Conservation (phyloP, 805 yeast genomes). For the Candida koratica region DNA sequence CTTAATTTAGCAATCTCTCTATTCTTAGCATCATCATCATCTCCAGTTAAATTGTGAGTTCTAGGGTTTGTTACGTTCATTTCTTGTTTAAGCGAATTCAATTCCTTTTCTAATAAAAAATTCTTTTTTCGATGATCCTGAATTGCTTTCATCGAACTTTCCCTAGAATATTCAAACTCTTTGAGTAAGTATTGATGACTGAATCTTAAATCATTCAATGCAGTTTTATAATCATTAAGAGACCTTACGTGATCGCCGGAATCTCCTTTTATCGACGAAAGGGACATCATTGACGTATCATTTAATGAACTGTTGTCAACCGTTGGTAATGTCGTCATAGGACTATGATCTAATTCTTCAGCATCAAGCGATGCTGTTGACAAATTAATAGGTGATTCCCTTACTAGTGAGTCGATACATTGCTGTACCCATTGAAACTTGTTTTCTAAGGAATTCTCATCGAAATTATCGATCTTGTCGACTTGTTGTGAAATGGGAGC, state of each 20-base stretch:
- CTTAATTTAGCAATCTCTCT: conserved; percentile 42
- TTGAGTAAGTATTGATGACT: conserved; percentile 67
- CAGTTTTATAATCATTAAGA: conserved; percentile 44
- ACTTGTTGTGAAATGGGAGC: conserved; percentile 10
- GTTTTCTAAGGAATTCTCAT: conserved; percentile 20
- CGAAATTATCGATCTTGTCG: conserved; percentile 9
- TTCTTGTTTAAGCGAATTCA: conserved; percentile 16
- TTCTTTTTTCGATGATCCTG: conserved; percentile 52
- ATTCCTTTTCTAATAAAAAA: conserved; percentile 47
- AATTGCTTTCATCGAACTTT: conserved; percentile 49
- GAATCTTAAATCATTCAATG: conserved; percentile 63
- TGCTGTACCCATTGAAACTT: conserved; percentile 34
- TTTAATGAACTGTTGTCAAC: conserved; percentile 21
- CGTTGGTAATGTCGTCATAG: conserved; percentile 12
- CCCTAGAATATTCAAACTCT: conserved; percentile 64
- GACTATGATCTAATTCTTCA: conserved; percentile 5
- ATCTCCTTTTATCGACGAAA: conserved; percentile 19
- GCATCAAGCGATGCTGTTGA: background rate
- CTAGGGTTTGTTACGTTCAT: background rate
- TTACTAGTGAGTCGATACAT: conserved; percentile 35
- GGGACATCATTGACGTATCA: conserved; percentile 28
- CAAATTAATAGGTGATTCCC: background rate
- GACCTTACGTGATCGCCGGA: conserved; percentile 8
- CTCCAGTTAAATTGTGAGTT: conserved; percentile 2
- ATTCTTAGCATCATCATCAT: conserved; percentile 19